Conservation (phyloP, 352 stramenopile species). For the Pythium rishiriense region DNA sequence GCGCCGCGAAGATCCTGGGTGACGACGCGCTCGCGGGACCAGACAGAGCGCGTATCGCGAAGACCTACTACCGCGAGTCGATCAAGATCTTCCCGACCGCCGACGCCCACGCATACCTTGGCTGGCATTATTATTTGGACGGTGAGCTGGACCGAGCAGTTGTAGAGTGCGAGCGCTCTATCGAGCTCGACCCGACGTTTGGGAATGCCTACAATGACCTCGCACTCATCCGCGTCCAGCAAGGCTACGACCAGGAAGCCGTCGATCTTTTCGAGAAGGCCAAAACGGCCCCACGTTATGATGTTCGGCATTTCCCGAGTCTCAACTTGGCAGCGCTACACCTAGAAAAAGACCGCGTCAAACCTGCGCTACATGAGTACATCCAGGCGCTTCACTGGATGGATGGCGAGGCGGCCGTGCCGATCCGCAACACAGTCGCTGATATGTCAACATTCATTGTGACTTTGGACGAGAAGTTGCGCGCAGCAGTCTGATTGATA, state of each 20-base stretch:
- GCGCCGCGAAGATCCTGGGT: slow-evolving; percentile 43
- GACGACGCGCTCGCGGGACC: slow-evolving; percentile 42
- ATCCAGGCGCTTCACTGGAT: slow-evolving; percentile 80
- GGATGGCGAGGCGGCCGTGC: slow-evolving; percentile 42
- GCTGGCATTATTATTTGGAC: slow-evolving; percentile 68
- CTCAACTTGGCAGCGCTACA: slow-evolving; percentile 67
- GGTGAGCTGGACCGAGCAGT: slow-evolving; percentile 53
- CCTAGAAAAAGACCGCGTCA: slow-evolving; percentile 63
- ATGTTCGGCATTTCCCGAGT: slow-evolving; percentile 67
- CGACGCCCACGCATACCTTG: slow-evolving; percentile 67
- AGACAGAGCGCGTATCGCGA: slow-evolving; percentile 58
- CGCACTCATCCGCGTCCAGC: slow-evolving; percentile 57
- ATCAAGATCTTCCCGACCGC: slow-evolving; percentile 66
- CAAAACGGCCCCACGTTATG: slow-evolving; percentile 58
- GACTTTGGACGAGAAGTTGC: slow-evolving; percentile 40
- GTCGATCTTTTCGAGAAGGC: slow-evolving; percentile 61
- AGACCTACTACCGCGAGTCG: slow-evolving; percentile 67
- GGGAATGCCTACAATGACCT: slow-evolving; percentile 79
- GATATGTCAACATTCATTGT: slow-evolving; percentile 72
- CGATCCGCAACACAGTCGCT: slow-evolving; percentile 68
- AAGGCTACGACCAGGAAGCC: slow-evolving; percentile 59
- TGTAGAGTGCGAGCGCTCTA: slow-evolving; percentile 56
- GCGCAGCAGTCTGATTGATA: slow-evolving; percentile 6
- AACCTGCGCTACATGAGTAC: slow-evolving; percentile 68
- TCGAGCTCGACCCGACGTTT: slow-evolving; percentile 65